Base-by-base conservation (phyloP, 2,329 filamentous ascomycete species). In the Didymella segeticola region DNA sequence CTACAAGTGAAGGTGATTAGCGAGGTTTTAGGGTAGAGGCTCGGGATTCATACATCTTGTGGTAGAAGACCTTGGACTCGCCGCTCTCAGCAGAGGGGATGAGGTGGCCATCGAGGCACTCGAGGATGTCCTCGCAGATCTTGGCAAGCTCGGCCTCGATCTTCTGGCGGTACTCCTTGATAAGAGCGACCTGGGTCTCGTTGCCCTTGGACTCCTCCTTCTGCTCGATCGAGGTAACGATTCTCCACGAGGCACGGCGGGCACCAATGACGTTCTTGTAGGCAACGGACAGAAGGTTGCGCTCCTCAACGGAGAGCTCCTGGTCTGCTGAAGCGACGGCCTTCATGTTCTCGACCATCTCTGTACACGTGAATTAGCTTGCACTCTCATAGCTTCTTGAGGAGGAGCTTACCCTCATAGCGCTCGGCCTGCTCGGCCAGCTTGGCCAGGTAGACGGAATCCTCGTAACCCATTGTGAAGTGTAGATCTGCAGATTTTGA, bases 321-420 rank as follows among this genome's bases (percentile, higher is more conserved):
- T 82, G 80, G 72, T 83, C 79, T 68, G 93, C 91, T 68, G 90
- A 93, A 73, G 93, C 93, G 74, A 97, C 93, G 69, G 90, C 88
- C 88, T 97, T 98, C 93, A 98, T 98, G 87, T 97, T 96, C 85
- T 96, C 92, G 69, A 98, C 93, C 93, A 98, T 97, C 83, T 97
- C 93, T 97, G 80, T 54, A 64, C 20, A 41, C 37, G 46, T 29
- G 20, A 25, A 50, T 72, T 56, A 72, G 64, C 47, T 43, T 34
- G 46, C 50, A 12, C 23, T 20, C 29, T 50, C 37, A 42, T 41
- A 29, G 42, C 47, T 29, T 43, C 43, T 50, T 19, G 26, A 43
- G 12, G 30, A 52, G 26, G 56, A 43, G 47, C 76, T 71, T 74
- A 98, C 95, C 95, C 86, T 99, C 95, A 83, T 99, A 99, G 79